Base-by-base conservation (phyloP, 768 basidiomycete species). In the Boletellus ananas region DNA sequence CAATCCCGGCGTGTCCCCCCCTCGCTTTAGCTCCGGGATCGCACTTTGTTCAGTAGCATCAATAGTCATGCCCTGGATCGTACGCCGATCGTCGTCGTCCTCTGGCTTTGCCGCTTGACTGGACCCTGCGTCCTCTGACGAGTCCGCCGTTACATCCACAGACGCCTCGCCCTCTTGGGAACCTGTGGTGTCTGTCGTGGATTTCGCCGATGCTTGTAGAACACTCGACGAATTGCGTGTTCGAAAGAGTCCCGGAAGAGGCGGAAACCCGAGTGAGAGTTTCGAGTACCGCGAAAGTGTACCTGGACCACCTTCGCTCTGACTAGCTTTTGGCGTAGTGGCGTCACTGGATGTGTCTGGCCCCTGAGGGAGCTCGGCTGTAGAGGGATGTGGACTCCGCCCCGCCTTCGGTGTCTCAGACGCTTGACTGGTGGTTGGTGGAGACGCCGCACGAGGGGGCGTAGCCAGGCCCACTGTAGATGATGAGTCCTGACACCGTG, bases 241-340 rank as follows among this genome's bases (percentile, higher is more conserved):
- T 34, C 85, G 79, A 47, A 83, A 71, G 63, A 87, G 80, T 25
- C 79, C 83, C 39, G 84, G 73, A 34, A 87, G 75, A 6, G 84
- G 80, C 42, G 79, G 76, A 55, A 86, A 76, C 55, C 74, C 80
- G 58, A 83, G 77, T 43, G 68, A 65, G 40, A 68, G 56, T 44
- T 68, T 68, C 43, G 70, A 83, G 81, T 70, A 69, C 37, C 64
- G 65, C 36, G 65, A 63, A 18, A 56, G 47, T 16, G 66, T 48
- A 14, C 45, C 41, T 12, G 52, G 34, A 9, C 61, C 57, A 68
- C 76, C 63, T 63, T 75, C 43, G 59, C 62, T 35, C n/a, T 54
- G 61, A 13, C 67, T 59, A 39, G 52, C 63, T 34, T 75, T 84
- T 3, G 85, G 84, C 11, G 85, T 85, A 2, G 74, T 78, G 14